These are phyloP conservation scores for Exophiala phaeomuriformis DNA, from an alignment of 2,329 filamentous ascomycete genomes.

Conservation along the genomic window DNA sequence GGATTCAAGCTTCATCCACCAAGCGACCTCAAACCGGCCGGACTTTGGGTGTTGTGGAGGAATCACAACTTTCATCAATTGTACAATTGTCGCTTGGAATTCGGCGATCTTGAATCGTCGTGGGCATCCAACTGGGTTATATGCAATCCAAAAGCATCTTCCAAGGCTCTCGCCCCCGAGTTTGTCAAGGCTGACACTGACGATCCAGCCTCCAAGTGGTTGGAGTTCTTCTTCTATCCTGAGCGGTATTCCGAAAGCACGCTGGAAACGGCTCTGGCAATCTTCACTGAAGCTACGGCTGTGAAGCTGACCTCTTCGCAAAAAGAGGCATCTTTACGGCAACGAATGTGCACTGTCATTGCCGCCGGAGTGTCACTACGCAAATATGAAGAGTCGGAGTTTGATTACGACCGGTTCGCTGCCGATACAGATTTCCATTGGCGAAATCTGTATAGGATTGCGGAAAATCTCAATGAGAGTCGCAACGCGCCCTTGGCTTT, in stretches of 20 bases:
- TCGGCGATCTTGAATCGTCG: conserved; percentile 54
- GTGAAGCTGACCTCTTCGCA: conserved; percentile 28
- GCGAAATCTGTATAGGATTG: conserved; percentile 79
- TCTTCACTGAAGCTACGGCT: conserved; percentile 62
- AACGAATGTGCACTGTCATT: conserved; percentile 20
- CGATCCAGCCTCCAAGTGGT: conserved; percentile 76
- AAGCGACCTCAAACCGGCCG: conserved; percentile 48
- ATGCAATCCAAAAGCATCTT: conserved; percentile 45
- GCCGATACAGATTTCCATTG: conserved; percentile 72
- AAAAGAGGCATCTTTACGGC: conserved; percentile 37
- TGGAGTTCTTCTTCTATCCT: conserved; percentile 73
- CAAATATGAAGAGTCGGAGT: conserved; percentile 68
- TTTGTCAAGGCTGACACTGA: conserved; percentile 58
- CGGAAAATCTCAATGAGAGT: conserved; percentile 78
- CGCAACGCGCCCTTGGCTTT: conserved; percentile 75
- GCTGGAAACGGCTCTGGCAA: conserved; percentile 71
- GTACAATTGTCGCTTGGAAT: conserved; percentile 64
- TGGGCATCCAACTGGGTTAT: conserved; percentile 67
- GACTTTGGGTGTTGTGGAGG: conserved; percentile 74
- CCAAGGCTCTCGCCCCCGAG: conserved; percentile 39
- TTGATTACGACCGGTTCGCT: conserved; percentile 70
- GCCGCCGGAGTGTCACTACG: conserved; percentile 47
- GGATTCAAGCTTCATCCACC: conserved; percentile 61
- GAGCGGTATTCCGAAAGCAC: conserved; percentile 73
- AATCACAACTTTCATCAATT: conserved; percentile 73